These are phyloP conservation scores for Gastrodia elata DNA, from an alignment of 106 monocot species.

Conservation along the genomic window DNA sequence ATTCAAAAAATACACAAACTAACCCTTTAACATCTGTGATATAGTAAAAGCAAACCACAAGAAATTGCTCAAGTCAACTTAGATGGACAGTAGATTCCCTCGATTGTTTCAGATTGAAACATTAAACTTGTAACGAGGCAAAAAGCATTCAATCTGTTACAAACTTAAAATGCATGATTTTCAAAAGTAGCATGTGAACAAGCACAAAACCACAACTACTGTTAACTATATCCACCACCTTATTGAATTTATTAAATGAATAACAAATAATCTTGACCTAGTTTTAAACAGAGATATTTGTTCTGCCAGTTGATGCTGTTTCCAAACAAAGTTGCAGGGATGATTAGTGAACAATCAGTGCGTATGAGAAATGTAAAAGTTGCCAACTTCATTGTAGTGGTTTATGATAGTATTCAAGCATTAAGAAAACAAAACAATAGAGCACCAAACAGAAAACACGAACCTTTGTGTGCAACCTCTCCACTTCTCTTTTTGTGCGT, in stretches of 20 bases:
- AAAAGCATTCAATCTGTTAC: too few species aligned
- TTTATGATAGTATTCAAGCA: neutral
- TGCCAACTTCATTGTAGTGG: neutral
- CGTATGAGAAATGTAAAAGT: neutral
- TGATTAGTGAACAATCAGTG: neutral
- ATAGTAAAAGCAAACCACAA: too few species aligned
- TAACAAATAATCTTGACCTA: neutral
- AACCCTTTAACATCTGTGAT: too few species aligned
- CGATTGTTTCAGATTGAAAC: too few species aligned
- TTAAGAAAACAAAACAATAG: neutral
- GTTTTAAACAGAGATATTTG: neutral
- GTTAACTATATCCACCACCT: neutral
- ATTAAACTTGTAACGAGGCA: too few species aligned
- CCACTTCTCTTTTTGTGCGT: constrained; percentile 29
- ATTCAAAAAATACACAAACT: too few species aligned
- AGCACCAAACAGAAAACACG: neutral
- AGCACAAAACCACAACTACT: neutral
- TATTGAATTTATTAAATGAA: neutral
- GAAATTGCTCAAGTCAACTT: too few species aligned
- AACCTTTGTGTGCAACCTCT: constrained; percentile 33
- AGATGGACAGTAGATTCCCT: too few species aligned
- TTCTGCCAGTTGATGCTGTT: neutral
- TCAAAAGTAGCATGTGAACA: neutral
- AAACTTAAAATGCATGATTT: neutral
- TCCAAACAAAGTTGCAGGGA: neutral